Evolutionary conservation across 2,329 filamentous ascomycete genomes (phyloP), one percentile per base, ranked within the genome.

Genomic region (Nemania diffusa): DNA sequence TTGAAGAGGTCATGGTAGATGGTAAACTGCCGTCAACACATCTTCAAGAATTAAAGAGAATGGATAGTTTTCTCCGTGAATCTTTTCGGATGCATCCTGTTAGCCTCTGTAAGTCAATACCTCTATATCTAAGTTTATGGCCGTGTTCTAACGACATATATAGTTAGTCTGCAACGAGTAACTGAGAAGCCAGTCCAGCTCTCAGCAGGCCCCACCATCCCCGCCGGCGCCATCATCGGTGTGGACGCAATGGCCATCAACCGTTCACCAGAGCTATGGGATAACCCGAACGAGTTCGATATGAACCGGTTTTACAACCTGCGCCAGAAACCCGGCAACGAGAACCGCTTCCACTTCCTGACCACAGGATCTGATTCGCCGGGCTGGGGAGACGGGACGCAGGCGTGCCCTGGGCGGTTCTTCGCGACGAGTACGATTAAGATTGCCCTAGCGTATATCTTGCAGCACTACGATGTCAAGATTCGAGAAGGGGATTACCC

Each of bases 31-130:
- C 67, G 2, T 17, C 27, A 15, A 64, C 67, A 42, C 64, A 69
- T 56, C 64, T 69, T 6, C 52, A 61, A 15, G 64, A 67, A 40
- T 32, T 69, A 1, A 53, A 34, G 32, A 64, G 42, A 44, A 61
- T 69, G 67, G 67, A 69, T 32, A 67, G 67, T 24, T 64, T 69
- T 34, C 40, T 69, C 4, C 61, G 67, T 13, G 64, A 69, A 34
- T 62, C 64, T 13, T 57, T 59, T 32, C 61, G 67, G 24, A 17
- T 69, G n/a, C 50, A 69, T 40, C 64, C 64, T 17, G 20, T 65
- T 26, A 37, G 67, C 13, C 17, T 51, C 2, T 62, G 64, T 69
- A 67, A 64, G 67, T 24, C 2, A 22, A 9, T 1, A 13, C 24
- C 3, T 17, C 26, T 15, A 29, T 20, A n/a, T n/a, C 24, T 15